Evolutionary conservation across 768 basidiomycete genomes (phyloP), one percentile per base, ranked within the genome.

Genomic region (Suillus subaureus): DNA sequence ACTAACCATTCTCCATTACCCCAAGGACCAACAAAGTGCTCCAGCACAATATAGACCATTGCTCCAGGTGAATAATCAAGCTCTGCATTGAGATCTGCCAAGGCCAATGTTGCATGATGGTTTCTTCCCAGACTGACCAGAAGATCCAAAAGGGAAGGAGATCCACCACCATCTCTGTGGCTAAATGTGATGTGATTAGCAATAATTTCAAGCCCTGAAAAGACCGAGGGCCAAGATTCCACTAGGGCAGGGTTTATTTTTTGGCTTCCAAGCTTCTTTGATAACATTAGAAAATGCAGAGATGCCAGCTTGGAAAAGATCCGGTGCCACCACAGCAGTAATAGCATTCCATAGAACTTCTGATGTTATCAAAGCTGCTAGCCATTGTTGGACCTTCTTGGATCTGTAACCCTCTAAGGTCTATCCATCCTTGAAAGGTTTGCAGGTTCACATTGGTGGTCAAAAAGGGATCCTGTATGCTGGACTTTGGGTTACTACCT

Each of bases 31-130:
- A 52, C 49, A 28, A 23, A 37, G 6, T 61, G 40, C 6, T 64
- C 65, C 33, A 68, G 69, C 37, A 69, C 6, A 12, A 47, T 47
- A 23, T 23, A 47, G 11, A 3, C 74, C 75, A 76, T 3, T 64
- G 61, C 5, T 73, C 66, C 1, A 75, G 65, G 62, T n/a, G n/a
- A 47, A 47, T 47, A 47, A 12, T 47, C 45, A 9, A 47, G 45
- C 12, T 47, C 45, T 47, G n/a, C 45, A 23, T 47, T 9, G n/a
- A 47, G 9, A n/a, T 65, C 57, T 23, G 16, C 7, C 42, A 65
- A 18, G n/a, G 45, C n/a, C 9, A 47, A 23, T 4, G 45, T 47
- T 0, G 45, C n/a, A 47, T 47, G n/a, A 23, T 47, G 45, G 2
- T 47, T 47, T 23, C 45, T n/a, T 23, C 47, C 47, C 0, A 49